Evolutionary conservation across 225 moss, liverwort and hornwort genomes (phyloP).

Genomic region (Anthoceros angustus): DNA sequence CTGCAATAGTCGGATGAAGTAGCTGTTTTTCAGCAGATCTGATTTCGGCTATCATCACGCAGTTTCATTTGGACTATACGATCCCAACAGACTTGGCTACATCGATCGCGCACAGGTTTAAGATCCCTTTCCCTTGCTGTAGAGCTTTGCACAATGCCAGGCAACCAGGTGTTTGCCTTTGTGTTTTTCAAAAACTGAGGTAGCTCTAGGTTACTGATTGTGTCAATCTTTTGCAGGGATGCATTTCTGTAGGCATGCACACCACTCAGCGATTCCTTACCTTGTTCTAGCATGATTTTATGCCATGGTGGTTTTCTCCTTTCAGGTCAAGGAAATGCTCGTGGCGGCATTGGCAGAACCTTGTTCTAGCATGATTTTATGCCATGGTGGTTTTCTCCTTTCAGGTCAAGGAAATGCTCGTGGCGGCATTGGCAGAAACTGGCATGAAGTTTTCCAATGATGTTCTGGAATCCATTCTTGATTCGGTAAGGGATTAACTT

Average conservation of each 20-base stretch:
- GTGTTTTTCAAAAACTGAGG: not conserved
- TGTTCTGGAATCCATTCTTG: conserved; percentile 65
- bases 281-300: too few species aligned
- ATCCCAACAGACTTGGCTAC: conserved; percentile 71
- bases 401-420: conserved; percentile 77
- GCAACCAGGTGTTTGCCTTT: not conserved
- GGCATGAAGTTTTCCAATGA: conserved; percentile 71
- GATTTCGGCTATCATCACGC: conserved; percentile 11
- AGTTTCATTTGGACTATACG: conserved; percentile 88
- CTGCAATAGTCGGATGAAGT: not conserved
- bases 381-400: not conserved
- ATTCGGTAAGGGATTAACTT: conserved; percentile 31
- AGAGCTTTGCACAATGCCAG: too few species aligned
- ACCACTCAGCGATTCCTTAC: not conserved
- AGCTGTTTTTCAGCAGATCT: not conserved
- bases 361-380: too few species aligned
- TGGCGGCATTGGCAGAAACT: conserved; percentile 59
- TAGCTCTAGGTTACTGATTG: too few species aligned
- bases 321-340: conserved; percentile 78
- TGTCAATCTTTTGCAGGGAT: too few species aligned
- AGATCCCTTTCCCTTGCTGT: not conserved
- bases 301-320: not conserved
- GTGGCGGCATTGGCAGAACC: conserved; percentile 55
- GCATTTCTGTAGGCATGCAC: too few species aligned
- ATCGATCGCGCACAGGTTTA: conserved; percentile 86